Percentiles rank a stretch among this genome's conserved stretches.
Conservation (phyloP, 2,329 filamentous ascomycete genomes). For the Fusarium cicatricum region DNA sequence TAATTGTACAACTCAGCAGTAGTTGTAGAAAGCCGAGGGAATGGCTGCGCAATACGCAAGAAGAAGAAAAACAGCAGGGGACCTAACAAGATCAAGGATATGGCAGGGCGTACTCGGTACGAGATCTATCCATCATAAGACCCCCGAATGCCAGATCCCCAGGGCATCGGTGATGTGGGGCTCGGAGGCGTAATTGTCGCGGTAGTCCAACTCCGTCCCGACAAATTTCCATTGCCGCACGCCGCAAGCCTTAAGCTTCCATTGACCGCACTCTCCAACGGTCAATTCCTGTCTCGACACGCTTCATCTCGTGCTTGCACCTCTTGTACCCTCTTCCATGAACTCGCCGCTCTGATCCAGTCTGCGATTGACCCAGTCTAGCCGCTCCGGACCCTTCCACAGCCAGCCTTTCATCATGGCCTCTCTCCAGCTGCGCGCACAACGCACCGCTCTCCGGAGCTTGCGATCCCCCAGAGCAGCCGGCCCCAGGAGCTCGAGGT, state of each 20-base stretch:
- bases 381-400: slow-evolving; percentile 6
- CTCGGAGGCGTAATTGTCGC: slow-evolving; percentile 32
- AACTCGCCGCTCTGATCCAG: neutral
- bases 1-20: slow-evolving; percentile 9
- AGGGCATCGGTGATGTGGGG: slow-evolving; percentile 22
- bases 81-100: too few species aligned
- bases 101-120: too few species aligned
- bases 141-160: too few species aligned
- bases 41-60: neutral
- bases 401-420: slow-evolving; percentile 36
- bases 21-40: slow-evolving; percentile 4
- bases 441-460: slow-evolving; percentile 44
- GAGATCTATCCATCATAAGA: too few species aligned
- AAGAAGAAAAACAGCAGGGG: neutral
- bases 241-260: slow-evolving; percentile 33
- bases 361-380: slow-evolving; percentile 18
- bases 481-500: slow-evolving; percentile 23
- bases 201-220: slow-evolving; percentile 41
- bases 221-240: slow-evolving; percentile 41
- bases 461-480: slow-evolving; percentile 33
- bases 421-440: slow-evolving; percentile 46
- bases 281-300: slow-evolving; percentile 9
- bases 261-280: slow-evolving; percentile 12
- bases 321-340: neutral
- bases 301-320: neutral